Conservation (phyloP, 1,284 basidiomycete species). For the Phlebopus sp. region DNA sequence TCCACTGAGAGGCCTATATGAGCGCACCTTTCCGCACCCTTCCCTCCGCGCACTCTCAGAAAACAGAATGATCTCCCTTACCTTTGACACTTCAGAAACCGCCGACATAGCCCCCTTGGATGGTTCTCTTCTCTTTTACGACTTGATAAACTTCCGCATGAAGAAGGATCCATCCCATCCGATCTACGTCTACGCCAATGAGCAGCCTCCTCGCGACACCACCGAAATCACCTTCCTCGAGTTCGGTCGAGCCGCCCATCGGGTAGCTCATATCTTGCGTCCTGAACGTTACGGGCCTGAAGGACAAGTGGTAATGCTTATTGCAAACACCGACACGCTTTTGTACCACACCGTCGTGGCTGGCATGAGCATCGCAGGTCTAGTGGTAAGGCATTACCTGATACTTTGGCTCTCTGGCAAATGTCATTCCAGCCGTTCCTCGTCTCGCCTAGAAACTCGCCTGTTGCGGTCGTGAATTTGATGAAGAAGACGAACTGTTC, state of each 20-base stretch:
- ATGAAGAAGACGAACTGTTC: neutral
- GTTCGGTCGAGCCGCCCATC: conserved; percentile 28
- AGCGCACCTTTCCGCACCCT: no score
- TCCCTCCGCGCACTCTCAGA: no score
- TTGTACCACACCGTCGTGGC: conserved; percentile 24
- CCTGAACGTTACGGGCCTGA: conserved; percentile 15
- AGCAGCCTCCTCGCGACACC: conserved; percentile 1
- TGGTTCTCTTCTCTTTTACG: conserved; percentile 11
- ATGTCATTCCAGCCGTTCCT: no score
- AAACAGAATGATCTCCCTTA: neutral
- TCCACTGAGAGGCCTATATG: no score
- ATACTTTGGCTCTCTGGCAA: no score
- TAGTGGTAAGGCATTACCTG: conserved; percentile 18
- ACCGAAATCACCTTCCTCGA: conserved; percentile 22
- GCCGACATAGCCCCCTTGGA: conserved; percentile 11
- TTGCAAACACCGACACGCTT: conserved; percentile 29
- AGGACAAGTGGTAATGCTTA: conserved; percentile 25
- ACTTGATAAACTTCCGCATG: conserved; percentile 21
- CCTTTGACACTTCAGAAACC: no score
- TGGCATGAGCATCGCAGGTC: conserved; percentile 29
- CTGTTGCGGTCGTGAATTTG: neutral
- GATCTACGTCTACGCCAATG: conserved; percentile 17
- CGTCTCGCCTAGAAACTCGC: neutral
- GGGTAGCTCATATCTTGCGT: conserved; percentile 20
- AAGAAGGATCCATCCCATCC: conserved; percentile 15